These are phyloP conservation scores for Heliosperma pusillum DNA, from an alignment of 148 eudicot genomes.

Conservation along the genomic window DNA sequence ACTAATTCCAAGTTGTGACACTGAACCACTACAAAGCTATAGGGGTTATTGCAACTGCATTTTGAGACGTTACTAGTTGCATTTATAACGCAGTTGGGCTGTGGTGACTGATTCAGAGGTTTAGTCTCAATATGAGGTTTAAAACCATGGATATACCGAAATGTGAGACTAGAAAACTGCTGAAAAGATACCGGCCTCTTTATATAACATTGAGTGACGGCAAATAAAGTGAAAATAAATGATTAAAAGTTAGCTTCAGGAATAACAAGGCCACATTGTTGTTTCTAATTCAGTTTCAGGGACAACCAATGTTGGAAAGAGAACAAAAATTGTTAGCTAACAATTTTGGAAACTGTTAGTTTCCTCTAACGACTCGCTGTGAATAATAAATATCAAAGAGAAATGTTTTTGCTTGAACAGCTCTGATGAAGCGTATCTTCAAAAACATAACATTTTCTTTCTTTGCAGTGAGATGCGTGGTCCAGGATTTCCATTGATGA, in stretches of 20 bases:
- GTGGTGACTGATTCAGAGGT: neutral
- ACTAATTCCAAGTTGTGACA: neutral
- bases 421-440: constrained; percentile 1
- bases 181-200: neutral
- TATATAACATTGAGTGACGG: neutral
- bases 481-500: constrained; percentile 70
- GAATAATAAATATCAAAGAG: too few species aligned
- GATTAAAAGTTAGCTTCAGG: too few species aligned
- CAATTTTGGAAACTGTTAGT: too few species aligned
- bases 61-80: neutral
- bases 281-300: neutral
- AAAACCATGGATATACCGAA: neutral
- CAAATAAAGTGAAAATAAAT: neutral
- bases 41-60: neutral
- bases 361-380: too few species aligned
- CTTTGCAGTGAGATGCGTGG: constrained; percentile 76
- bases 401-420: neutral
- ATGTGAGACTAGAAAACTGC: neutral
- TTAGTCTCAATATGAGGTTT: neutral
- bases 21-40: neutral
- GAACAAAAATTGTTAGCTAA: too few species aligned
- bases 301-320: neutral
- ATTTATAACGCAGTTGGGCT: neutral
- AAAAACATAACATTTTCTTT: constrained; percentile 19
- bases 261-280: neutral